Evolutionary conservation across 192 early-diverging fungal species (phyloP).

Genomic region (Coemansia javaensis): DNA sequence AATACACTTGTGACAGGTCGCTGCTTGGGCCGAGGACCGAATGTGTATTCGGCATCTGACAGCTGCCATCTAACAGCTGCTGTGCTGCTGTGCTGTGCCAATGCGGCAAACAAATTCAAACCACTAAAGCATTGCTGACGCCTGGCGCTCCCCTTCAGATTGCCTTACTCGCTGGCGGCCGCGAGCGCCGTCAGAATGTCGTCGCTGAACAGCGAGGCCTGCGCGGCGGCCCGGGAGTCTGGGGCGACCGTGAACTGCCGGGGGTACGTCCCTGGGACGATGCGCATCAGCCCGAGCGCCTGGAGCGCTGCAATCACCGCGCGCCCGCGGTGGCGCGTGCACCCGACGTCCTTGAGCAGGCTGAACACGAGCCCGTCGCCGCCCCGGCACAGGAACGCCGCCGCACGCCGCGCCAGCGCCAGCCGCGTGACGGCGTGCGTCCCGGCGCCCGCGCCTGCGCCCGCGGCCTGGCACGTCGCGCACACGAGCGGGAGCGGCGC

Average conservation of each 20-base stretch:
- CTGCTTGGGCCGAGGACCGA: too few relatives aligned
- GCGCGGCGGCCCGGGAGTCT: background rate
- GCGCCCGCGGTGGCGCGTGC: background rate
- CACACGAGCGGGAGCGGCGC: slow-evolving; percentile 5
- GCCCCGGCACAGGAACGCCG: background rate
- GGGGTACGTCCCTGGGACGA: slow-evolving; percentile 9
- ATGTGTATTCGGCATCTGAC: too few relatives aligned
- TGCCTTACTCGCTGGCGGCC: background rate
- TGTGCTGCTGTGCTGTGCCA: too few relatives aligned
- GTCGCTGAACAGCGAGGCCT: slow-evolving; percentile 15
- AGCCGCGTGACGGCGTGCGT: slow-evolving; percentile 9
- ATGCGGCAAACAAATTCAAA: background rate
- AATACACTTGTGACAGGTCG: too few relatives aligned
- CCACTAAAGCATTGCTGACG: too few relatives aligned
- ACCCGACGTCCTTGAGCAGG: slow-evolving; percentile 7
- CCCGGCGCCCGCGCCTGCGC: background rate
- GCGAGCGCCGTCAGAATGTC: slow-evolving; percentile 2
- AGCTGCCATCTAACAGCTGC: too few relatives aligned
- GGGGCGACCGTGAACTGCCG: slow-evolving; percentile 1
- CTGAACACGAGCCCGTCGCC: background rate
- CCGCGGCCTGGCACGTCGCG: slow-evolving; percentile 15
- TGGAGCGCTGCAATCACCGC: background rate
- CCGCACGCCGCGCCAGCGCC: slow-evolving; percentile 13
- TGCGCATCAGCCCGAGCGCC: slow-evolving; percentile 9
- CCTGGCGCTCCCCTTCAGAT: too few relatives aligned